Conservation (phyloP, 371 early-diverging fungal species). For the Mortierella sp. region DNA sequence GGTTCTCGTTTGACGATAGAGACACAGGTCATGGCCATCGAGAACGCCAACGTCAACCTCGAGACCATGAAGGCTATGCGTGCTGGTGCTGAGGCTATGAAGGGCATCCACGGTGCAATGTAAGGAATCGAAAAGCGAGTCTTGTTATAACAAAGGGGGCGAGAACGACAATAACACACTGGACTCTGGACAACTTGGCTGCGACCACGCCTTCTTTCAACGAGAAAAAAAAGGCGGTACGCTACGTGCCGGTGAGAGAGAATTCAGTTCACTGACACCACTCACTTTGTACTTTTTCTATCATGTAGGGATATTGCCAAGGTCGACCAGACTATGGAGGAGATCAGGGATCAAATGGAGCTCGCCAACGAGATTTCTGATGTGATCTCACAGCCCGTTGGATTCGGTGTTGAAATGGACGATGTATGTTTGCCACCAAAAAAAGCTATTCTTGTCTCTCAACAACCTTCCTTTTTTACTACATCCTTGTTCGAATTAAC, state of each 20-base stretch:
- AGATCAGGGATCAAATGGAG: slow-evolving; percentile 98
- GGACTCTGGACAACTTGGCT: background rate
- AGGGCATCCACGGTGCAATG: slow-evolving; percentile 93
- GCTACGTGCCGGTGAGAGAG: background rate
- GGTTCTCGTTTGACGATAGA: slow-evolving; percentile 95
- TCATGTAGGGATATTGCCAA: slow-evolving; percentile 88
- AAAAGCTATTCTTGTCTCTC: background rate
- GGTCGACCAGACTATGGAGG: slow-evolving; percentile 97
- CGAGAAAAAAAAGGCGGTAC: background rate
- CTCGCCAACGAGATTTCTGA: slow-evolving; percentile 95
- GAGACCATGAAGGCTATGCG: slow-evolving; percentile 98
- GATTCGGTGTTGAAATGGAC: slow-evolving; percentile 89
- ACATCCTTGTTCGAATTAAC: background rate
- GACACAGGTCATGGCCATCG: slow-evolving; percentile 96
- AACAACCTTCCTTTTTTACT: background rate
- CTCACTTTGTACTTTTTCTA: background rate
- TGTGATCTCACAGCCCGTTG: slow-evolving; percentile 92
- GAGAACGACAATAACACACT: background rate
- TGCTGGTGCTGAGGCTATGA: slow-evolving; percentile 95
- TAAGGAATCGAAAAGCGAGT: slow-evolving; percentile 58
- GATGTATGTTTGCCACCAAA: slow-evolving; percentile 67
- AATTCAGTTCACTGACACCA: slow-evolving; percentile 14
- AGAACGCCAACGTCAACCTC: slow-evolving; percentile 95
- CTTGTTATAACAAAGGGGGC: background rate
- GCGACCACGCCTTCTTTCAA: background rate